Conservation (phyloP, 208 protist species). For the Trichomonas gallinae region DNA sequence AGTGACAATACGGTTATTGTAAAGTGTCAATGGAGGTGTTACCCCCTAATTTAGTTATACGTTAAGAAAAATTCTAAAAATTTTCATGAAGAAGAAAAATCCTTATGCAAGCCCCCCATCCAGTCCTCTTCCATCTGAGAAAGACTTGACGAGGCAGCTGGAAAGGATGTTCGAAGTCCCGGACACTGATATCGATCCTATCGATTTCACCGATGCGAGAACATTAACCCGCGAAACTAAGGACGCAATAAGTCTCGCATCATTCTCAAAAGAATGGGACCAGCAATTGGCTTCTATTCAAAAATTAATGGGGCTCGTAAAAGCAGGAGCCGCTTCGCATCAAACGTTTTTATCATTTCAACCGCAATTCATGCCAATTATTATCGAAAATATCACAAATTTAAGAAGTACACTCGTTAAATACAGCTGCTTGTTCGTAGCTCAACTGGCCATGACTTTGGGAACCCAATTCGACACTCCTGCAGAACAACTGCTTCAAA, state of each 20-base stretch:
- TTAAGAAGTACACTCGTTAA: neutral
- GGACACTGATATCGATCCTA: neutral
- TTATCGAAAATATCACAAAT: neutral
- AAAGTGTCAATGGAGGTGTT: too few relatives aligned
- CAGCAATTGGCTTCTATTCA: neutral
- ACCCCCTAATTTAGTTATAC: too few relatives aligned
- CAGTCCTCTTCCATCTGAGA: neutral
- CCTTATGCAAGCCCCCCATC: too few relatives aligned
- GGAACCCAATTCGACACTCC: neutral
- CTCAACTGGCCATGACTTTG: neutral
- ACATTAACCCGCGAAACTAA: neutral
- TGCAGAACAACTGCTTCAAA: neutral
- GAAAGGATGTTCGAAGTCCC: neutral
- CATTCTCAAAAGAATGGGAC: constrained; percentile 6
- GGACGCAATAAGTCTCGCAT: neutral
- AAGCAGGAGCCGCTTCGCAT: neutral
- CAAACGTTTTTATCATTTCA: neutral
- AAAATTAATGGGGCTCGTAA: neutral
- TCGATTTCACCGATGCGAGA: neutral
- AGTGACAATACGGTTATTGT: too few relatives aligned
- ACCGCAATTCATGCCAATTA: neutral
- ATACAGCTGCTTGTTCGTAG: neutral
- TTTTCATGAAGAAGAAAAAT: too few relatives aligned
- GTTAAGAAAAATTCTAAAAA: too few relatives aligned
- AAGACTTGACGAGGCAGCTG: neutral